Evolutionary conservation across 192 early-diverging fungal genomes (phyloP).

Genomic region (Gamsiella multidivaricata): DNA sequence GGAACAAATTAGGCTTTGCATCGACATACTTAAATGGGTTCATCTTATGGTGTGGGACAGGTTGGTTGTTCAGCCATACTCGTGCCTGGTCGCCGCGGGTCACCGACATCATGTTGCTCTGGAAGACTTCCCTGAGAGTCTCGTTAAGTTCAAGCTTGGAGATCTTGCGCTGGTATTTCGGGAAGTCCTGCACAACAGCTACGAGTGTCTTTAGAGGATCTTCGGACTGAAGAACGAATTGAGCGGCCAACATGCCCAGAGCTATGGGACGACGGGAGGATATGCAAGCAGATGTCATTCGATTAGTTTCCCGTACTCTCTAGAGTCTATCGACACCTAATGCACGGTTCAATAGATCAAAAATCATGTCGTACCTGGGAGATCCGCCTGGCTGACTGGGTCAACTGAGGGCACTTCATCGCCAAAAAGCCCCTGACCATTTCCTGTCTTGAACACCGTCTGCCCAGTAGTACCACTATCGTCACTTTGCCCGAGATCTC

Average conservation of each 20-base stretch:
- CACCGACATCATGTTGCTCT: slow-evolving; percentile 24
- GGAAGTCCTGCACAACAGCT: slow-evolving; percentile 85
- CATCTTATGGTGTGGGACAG: slow-evolving; percentile 61
- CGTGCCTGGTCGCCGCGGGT: slow-evolving; percentile 38
- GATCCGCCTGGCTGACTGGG: slow-evolving; percentile 62
- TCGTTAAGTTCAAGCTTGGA: slow-evolving; percentile 62
- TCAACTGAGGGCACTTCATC: slow-evolving; percentile 58
- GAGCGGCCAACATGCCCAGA: slow-evolving; percentile 78
- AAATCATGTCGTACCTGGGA: slow-evolving; percentile 55
- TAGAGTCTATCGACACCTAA: no score
- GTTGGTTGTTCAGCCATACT: slow-evolving; percentile 76
- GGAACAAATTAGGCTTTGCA: neutral
- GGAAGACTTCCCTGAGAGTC: slow-evolving; percentile 57
- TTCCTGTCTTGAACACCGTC: slow-evolving; percentile 20
- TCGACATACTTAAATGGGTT: slow-evolving; percentile 71
- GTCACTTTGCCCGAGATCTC: slow-evolving; percentile 65
- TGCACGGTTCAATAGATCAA: no score
- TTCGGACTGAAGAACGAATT: slow-evolving; percentile 72
- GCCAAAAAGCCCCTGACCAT: slow-evolving; percentile 55
- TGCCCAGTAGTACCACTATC: slow-evolving; percentile 16
- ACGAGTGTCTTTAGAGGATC: slow-evolving; percentile 74
- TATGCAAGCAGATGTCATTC: no score
- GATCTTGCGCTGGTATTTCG: slow-evolving; percentile 86
- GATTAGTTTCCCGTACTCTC: no score
- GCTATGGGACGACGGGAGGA: slow-evolving; percentile 25